Base-by-base conservation (phyloP, 1,284 basidiomycete species). In the Tremellales sp. region DNA sequence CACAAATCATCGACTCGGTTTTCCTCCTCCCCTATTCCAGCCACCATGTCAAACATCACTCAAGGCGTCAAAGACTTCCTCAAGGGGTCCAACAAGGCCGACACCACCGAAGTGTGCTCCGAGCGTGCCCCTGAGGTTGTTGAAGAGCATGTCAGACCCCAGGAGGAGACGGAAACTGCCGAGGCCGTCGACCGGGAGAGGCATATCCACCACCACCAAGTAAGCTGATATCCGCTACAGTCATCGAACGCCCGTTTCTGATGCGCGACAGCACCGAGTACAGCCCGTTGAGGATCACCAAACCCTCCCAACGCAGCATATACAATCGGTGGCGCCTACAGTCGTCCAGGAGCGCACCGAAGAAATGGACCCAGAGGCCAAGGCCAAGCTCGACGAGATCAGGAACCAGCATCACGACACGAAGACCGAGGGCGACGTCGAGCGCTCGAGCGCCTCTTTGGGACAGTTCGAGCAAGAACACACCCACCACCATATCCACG, bases 401-500 rank as follows among this genome's bases (percentile, higher is more conserved):
- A 53, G 70, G 43, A 64, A 56, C 37, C 36, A 53, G 19, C 60
- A 68, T 62, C 46, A 54, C 54, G 59, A 67, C 62, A 49, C 54
- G 42, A 56, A 63, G 46, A 52, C 42, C 43, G 52, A 51, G 24
- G 62, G 48, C 22, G 57, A 65, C n/a, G 58, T 60, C 29, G 57
- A 67, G 48, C 51, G 61, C 23, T 59, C 61, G 21, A 43, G 33
- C 25, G 64, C 57, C 23, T 52, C 65, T 51, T 45, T 67, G 41
- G 67, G 67, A 31, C 55, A 61, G 11, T 63, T 65, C 56, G 65
- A 65, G 43, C 62, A 62, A 57, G 56, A 64, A 51, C 71, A 73
- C 57, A 68, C 68, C 49, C 68, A 72, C 66, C 70, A 69, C 63
- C 70, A 73, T 64, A 68, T 73, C 51, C 67, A 69, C 58, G 65